A percentile compares a stretch with the other conserved stretches of the same genome.
Conservation (phyloP, 441 rosid genomes). For the Jatropha podagrica region DNA sequence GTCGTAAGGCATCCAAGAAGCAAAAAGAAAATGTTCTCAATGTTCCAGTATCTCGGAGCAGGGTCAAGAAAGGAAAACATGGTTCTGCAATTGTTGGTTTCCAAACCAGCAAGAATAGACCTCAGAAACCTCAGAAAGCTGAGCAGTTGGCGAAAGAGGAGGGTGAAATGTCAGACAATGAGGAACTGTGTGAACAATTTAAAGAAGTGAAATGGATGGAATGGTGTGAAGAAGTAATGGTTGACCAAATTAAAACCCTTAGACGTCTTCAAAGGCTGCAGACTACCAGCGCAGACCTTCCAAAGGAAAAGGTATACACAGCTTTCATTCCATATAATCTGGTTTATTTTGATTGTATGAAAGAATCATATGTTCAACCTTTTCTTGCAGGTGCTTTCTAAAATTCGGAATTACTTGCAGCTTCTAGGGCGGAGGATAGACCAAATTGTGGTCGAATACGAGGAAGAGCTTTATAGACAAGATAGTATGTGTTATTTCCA, state of each 20-base stretch:
- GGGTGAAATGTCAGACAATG: constrained; percentile 98
- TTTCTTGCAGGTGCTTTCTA: constrained; percentile 73
- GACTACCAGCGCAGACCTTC: constrained; percentile 94
- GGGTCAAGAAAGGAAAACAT: constrained; percentile 56
- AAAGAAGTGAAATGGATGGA: constrained; percentile 99
- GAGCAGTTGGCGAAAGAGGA: constrained; percentile 91
- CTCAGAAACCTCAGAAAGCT: constrained; percentile 57
- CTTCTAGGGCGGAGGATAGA: constrained; percentile 88
- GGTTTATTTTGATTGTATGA: not conserved
- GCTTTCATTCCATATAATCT: constrained; percentile 1
- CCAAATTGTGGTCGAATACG: constrained; percentile 68
- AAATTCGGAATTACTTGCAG: constrained; percentile 89
- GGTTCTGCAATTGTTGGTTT: constrained; percentile 42
- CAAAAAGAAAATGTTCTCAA: constrained; percentile 50
- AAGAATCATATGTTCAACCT: not conserved
- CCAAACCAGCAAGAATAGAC: constrained; percentile 44
- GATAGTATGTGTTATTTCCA: constrained; percentile 60
- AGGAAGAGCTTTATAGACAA: constrained; percentile 68
- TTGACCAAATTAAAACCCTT: constrained; percentile 75
- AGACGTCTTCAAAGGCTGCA: constrained; percentile 80
- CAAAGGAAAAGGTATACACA: constrained; percentile 73
- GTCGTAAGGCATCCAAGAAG: constrained; percentile 74
- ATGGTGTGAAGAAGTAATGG: constrained; percentile 98
- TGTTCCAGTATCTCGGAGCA: constrained; percentile 39
- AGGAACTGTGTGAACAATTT: constrained; percentile 89